phyloP scores from a whole-genome alignment of 176 grass and related monocot species.

The Olyra latifolia region DNA sequence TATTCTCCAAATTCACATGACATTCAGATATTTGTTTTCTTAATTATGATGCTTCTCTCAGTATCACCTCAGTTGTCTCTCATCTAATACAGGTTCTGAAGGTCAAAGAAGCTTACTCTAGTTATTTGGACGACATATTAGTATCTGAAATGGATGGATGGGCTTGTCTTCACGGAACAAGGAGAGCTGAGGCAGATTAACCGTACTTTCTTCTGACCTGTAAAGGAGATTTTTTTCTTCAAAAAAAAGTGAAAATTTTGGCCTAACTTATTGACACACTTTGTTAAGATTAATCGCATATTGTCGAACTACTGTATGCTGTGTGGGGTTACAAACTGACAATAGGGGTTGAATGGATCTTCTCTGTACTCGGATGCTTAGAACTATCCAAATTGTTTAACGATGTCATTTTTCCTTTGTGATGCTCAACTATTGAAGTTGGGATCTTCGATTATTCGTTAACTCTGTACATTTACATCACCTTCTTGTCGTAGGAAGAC shows the following conservation, averaged over 20 bases:
- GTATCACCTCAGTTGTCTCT: background rate
- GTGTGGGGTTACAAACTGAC: background rate
- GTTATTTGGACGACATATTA: slow-evolving; percentile 55
- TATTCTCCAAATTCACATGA: background rate
- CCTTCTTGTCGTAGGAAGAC: background rate
- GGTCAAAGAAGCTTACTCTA: slow-evolving; percentile 71
- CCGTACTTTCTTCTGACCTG: background rate
- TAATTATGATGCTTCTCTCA: background rate
- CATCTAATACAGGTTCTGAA: slow-evolving; percentile 51
- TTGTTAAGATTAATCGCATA: slow-evolving; percentile 1
- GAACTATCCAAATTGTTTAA: background rate
- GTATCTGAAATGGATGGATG: slow-evolving; percentile 83
- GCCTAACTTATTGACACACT: background rate
- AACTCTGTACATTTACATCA: background rate
- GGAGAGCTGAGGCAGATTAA: slow-evolving; percentile 12
- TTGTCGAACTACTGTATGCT: background rate
- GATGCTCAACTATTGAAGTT: too few relatives aligned
- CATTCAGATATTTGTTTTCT: background rate
- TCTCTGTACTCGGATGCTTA: background rate
- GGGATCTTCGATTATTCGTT: too few relatives aligned
- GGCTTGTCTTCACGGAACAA: slow-evolving; percentile 78
- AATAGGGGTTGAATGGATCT: background rate
- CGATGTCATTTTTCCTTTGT: too few relatives aligned
- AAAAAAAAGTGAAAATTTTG: background rate
- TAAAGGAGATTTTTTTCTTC: background rate